Base-by-base conservation (phyloP, 352 stramenopile species). In the Pythium pyrilobum region DNA sequence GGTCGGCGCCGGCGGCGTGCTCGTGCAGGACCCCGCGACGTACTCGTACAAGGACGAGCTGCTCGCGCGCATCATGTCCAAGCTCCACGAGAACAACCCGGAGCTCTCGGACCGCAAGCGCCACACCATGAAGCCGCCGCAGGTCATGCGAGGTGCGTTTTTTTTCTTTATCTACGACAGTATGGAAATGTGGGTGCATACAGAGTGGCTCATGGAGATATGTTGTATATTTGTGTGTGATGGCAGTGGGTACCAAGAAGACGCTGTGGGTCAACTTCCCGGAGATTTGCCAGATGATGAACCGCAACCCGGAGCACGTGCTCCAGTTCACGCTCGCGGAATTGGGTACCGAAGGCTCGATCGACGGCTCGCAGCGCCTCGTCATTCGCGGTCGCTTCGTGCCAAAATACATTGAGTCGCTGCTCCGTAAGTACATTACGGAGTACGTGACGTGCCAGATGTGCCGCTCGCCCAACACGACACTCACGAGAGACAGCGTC, bases 371-470 rank as follows among this genome's bases (percentile, higher is more conserved):
- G 72, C 94, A 99, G 68, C 95, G 96, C 34, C 80, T 99, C 28
- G 93, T 99, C 28, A 98, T 99, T 67, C 92, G 96, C 48, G 97
- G 97, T 48, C 95, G 96, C 60, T 99, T 98, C 71, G 86, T 98
- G 40, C 88, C 95, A 38, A 98, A 99, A 84, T 99, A 99, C 81
- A 99, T 99, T 70, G 97, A 99, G 69, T 97, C 81, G 50, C 87
- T 99, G 66, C 84, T 99, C 43, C 81, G 95, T 52, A 99, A 99
- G 77, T 99, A 99, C 77, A 99, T 99, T 62, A 96, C 95, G 21
- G 96, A 98, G 71, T 99, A 99, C 78, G 97, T 99, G 23, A 98
- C 95, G 61, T 99, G 97, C 81, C 91, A 98, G 71, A 99, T 99
- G 95, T 99, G 97, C 79, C 92, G 95, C 62, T 97, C 85, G 49